phyloP scores from a whole-genome alignment of 2,329 filamentous ascomycete species.

The Claviceps africana region DNA sequence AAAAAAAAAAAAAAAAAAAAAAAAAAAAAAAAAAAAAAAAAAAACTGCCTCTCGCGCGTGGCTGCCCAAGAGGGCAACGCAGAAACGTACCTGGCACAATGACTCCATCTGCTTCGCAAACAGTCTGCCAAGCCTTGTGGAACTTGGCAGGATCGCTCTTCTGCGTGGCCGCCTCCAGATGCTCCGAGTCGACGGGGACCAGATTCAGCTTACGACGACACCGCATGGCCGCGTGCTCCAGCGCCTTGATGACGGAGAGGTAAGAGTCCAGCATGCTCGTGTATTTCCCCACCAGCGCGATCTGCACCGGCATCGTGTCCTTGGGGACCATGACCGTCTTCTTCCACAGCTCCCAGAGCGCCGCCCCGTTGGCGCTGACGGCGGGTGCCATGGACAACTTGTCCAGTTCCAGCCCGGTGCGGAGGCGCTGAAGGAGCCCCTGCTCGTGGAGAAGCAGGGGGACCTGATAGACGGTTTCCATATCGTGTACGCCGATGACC shows the following conservation, averaged over 20 bases:
- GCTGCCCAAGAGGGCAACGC: no score
- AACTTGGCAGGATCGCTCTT: conserved; percentile 54
- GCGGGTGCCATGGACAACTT: conserved; percentile 35
- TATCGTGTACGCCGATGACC: conserved; percentile 79
- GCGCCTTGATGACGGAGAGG: conserved; percentile 66
- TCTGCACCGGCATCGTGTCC: conserved; percentile 55
- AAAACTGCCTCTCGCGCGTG: no score
- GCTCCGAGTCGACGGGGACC: conserved; percentile 70
- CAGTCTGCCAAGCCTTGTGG: conserved; percentile 58
- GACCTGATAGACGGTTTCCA: conserved; percentile 85
- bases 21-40: no score
- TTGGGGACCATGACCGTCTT: conserved; percentile 36
- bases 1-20: no score
- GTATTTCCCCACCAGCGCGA: conserved; percentile 90
- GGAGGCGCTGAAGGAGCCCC: conserved; percentile 56
- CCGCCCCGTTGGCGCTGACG: conserved; percentile 46
- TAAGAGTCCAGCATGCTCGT: conserved; percentile 74
- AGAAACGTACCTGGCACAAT: conserved; percentile 16
- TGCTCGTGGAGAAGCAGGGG: conserved; percentile 70
- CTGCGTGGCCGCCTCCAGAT: conserved; percentile 58
- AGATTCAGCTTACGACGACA: conserved; percentile 68
- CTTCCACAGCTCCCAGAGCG: conserved; percentile 72
- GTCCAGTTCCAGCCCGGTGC: conserved; percentile 50
- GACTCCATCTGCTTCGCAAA: conserved; percentile 55
- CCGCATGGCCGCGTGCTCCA: conserved; percentile 85